A percentile compares a stretch with the other conserved stretches of the same genome.
Conservation (phyloP, 768 basidiomycete species). For the Auricularia heimuer region DNA sequence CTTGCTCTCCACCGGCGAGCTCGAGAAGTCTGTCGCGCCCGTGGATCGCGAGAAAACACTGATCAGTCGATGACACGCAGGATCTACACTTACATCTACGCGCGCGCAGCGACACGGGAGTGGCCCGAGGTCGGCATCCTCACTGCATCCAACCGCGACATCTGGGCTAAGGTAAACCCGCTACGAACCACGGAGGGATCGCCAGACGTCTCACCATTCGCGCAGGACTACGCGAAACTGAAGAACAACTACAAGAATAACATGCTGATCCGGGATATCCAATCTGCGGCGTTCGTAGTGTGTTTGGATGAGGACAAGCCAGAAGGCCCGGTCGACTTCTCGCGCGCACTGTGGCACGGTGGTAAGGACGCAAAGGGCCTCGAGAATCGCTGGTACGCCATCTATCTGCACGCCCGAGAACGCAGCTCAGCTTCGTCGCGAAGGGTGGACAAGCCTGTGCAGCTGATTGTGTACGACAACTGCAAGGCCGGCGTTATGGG, state of each 20-base stretch:
- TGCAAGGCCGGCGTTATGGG: slow-evolving; percentile 79
- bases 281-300: slow-evolving; percentile 79
- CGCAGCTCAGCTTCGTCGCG: background rate
- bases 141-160: slow-evolving; percentile 70
- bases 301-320: slow-evolving; percentile 62
- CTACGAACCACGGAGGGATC: background rate
- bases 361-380: slow-evolving; percentile 37
- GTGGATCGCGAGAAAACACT: background rate
- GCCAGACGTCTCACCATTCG: background rate
- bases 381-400: slow-evolving; percentile 26
- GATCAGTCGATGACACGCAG: slow-evolving; percentile 24
- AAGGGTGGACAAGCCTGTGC: slow-evolving; percentile 80
- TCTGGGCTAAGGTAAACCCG: slow-evolving; percentile 70
- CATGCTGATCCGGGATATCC: slow-evolving; percentile 56
- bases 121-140: slow-evolving; percentile 72
- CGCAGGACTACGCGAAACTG: slow-evolving; percentile 56
- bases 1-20: slow-evolving; percentile 53
- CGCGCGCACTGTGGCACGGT: slow-evolving; percentile 77
- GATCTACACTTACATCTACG: slow-evolving; percentile 63
- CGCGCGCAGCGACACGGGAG: slow-evolving; percentile 41
- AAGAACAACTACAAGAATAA: slow-evolving; percentile 52
- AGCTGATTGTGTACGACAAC: slow-evolving; percentile 82
- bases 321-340: slow-evolving; percentile 43
- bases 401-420: background rate
- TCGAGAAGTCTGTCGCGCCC: slow-evolving; percentile 42